These are phyloP conservation scores for Fusarium xyrophilum DNA, from an alignment of 2,329 filamentous ascomycete genomes.

Conservation along the genomic window DNA sequence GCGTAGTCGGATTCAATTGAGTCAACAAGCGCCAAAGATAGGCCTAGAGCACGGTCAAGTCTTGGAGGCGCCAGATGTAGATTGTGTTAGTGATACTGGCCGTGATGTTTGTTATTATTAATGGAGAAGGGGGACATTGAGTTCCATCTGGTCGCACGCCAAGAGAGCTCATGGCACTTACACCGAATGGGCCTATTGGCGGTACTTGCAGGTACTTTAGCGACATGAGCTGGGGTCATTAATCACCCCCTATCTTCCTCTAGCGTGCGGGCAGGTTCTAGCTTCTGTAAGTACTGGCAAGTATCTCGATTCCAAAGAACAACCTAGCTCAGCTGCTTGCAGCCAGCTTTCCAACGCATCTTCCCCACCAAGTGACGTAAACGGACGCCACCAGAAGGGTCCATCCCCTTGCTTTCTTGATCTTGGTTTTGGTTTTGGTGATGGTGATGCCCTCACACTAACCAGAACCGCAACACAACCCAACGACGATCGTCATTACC, in stretches of 20 bases:
- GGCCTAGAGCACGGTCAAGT: neutral
- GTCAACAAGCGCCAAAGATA: constrained; percentile 1
- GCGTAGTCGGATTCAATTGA: neutral
- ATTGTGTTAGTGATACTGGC: constrained; percentile 13
- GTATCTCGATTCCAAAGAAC: neutral
- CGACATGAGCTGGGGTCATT: neutral
- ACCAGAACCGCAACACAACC: constrained; percentile 17
- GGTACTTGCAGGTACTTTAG: constrained; percentile 10
- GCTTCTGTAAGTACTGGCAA: neutral
- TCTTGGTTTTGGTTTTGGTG: constrained; percentile 6
- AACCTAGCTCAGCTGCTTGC: constrained; percentile 12
- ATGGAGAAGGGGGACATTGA: constrained; percentile 20
- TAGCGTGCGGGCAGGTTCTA: neutral
- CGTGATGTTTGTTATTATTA: constrained; percentile 13
- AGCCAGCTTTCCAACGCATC: constrained; percentile 22
- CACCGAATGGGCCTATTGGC: constrained; percentile 10
- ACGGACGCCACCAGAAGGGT: constrained; percentile 18
- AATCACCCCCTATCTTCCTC: neutral
- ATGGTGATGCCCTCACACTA: constrained; percentile 33
- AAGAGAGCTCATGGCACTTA: constrained; percentile 33
- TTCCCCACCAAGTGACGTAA: constrained; percentile 35
- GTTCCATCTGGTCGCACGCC: constrained; percentile 18
- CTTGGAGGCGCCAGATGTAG: neutral
- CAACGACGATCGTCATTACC: constrained; percentile 29
- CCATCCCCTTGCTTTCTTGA: constrained; percentile 11